Base-by-base conservation (phyloP, 2,329 filamentous ascomycete genomes). In the Penicillium freii region DNA sequence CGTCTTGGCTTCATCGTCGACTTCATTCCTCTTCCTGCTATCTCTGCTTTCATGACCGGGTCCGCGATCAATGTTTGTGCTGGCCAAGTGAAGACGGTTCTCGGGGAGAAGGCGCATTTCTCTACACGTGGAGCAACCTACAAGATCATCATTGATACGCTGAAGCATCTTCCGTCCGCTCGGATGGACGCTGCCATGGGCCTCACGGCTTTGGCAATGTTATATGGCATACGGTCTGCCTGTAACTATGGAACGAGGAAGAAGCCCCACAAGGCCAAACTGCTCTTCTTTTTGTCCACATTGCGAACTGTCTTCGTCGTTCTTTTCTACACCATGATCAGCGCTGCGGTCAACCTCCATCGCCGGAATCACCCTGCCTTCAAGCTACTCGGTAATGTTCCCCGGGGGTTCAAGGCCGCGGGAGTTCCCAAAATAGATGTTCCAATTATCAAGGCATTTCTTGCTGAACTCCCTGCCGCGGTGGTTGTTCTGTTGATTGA, bases 401-500 rank as follows among this genome's bases (percentile, higher is more conserved):
- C 92, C 10, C 82, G 90, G 78, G 91, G 92, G 11, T 96, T 97
- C 75, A 82, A 89, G 69, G 82, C 92, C 69, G 88, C 89, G 21
- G 85, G 82, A 15, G 85, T 87, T 2, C 92, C 92, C 0, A 79
- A 76, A 0, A 75, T 96, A 54, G 85, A 87, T 63, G 76, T 73
- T 0, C 72, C 80, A 0, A 83, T 96, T 45, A 82, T 95, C 69
- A 81, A 78, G 2, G 76, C 84, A 1, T 90, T 96, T 68, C 81
- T 83, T 0, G 78, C 81, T 34, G 83, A 96, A 61, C 78, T 97
- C 4, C 92, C 92, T 0, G 89, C 89, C 5, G 87, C 89, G 1
- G 86, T 96, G 54, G 94, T 96, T 62, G 91, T 97, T 15, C 80
- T 96, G 56, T 81, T 97, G 21, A 92, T 96, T 60, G 92, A 97